Conservation (phyloP, 129 eudicot genomes). For the Centrapalus pauciflorus region DNA sequence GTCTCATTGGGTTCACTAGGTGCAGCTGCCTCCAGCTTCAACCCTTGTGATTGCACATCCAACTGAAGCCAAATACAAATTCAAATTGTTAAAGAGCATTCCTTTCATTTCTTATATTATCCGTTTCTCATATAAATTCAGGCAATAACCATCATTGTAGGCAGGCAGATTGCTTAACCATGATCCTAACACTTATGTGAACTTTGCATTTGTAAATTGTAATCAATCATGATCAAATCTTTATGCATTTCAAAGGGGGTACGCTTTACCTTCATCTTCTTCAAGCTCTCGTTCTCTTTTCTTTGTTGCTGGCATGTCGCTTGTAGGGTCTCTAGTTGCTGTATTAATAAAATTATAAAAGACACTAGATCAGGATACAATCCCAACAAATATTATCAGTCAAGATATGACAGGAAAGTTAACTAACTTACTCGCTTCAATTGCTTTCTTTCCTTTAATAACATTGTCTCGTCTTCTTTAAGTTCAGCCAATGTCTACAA, state of each 20-base stretch:
- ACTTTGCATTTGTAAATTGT: not conserved
- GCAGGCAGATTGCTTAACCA: not conserved
- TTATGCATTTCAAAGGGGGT: not conserved
- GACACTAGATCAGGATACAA: not conserved
- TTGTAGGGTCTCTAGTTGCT: conserved; percentile 33
- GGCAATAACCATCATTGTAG: not conserved
- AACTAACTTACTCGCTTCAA: conserved; percentile 35
- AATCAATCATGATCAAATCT: not conserved
- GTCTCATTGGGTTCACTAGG: too few relatives aligned
- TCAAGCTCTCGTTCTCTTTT: conserved; percentile 29
- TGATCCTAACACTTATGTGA: not conserved
- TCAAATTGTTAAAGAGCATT: not conserved
- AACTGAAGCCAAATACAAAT: conserved; percentile 10
- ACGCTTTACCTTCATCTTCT: conserved; percentile 36
- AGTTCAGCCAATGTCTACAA: conserved; percentile 39
- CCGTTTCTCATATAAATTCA: too few relatives aligned
- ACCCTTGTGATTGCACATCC: conserved; percentile 5
- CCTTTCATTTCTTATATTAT: too few relatives aligned
- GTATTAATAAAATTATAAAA: not conserved
- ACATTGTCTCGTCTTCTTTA: conserved; percentile 27
- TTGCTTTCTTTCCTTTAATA: conserved; percentile 38
- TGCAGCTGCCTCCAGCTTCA: too few relatives aligned
- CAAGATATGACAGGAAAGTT: not conserved
- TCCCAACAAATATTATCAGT: not conserved
- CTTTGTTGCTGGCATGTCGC: conserved; percentile 20